A percentile compares a stretch with the other conserved stretches of the same genome.
These are phyloP conservation scores for Calycina herbarum DNA, from an alignment of 2,329 filamentous ascomycete genomes.

Conservation along the genomic window DNA sequence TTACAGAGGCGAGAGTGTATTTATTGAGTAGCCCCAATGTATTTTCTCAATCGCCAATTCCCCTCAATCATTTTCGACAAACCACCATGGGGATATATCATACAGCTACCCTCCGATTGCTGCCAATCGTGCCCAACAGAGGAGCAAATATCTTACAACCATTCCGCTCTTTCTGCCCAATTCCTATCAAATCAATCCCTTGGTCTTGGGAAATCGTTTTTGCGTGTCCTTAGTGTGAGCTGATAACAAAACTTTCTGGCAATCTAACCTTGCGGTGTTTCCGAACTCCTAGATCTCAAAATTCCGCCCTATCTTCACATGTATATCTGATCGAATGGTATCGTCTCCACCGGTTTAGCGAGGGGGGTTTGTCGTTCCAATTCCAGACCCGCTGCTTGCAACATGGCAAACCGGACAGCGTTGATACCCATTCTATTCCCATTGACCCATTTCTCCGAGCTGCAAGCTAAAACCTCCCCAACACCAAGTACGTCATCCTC, in stretches of 20 bases:
- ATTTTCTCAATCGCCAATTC: not conserved
- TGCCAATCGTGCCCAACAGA: not conserved
- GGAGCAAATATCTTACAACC: not conserved
- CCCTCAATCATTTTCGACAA: not conserved
- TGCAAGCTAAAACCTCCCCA: slow-evolving; percentile 62
- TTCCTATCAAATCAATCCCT: not conserved
- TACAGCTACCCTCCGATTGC: not conserved
- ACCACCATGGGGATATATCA: not conserved
- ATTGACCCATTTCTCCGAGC: slow-evolving; percentile 49
- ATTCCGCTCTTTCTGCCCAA: not conserved
- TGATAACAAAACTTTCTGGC: not conserved
- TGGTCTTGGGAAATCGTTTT: not conserved
- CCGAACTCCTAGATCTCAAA: not conserved
- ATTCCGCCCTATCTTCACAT: slow-evolving; percentile 5
- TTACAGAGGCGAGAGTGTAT: not conserved
- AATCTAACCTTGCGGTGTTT: slow-evolving; percentile 1
- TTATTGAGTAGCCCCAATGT: not conserved
- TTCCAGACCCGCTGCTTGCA: slow-evolving; percentile 61
- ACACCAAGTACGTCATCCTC: slow-evolving; percentile 45
- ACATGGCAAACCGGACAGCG: slow-evolving; percentile 62
- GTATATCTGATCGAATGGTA: slow-evolving; percentile 34
- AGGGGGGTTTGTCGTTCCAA: slow-evolving; percentile 42
- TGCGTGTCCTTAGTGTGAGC: not conserved
- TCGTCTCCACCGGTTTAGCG: slow-evolving; percentile 34
- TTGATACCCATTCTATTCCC: slow-evolving; percentile 58